Base-by-base conservation (phyloP, 768 basidiomycete species). In the Amanita rimosa region DNA sequence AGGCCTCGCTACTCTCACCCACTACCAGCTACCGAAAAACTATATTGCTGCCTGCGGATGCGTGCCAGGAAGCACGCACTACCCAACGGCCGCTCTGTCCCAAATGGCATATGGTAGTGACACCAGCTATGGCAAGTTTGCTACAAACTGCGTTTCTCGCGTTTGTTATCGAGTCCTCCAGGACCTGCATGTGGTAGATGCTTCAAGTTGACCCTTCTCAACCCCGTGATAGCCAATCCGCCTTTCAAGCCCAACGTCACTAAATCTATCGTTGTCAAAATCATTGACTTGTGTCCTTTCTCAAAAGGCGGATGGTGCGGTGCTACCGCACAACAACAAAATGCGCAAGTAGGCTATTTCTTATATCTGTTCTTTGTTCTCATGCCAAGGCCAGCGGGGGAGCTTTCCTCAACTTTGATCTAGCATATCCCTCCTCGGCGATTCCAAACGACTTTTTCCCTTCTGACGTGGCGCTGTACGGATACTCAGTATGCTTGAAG, bases 21-120 rank as follows among this genome's bases (percentile, higher is more conserved):
- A 88, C 60, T 88, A 90, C 59, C 65, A 76, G 67, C 52, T 75
- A 5, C 72, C 73, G 39, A 62, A 57, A 16, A 71, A 73, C 52
- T 80, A 71, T 50, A 68, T 89, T 52, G 84, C 85, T 21, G 70
- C 83, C 1, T 90, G 88, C 57, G 89, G 88, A 49, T 92, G 89
- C 60, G 79, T 78, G 1, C 72, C 74, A 7, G 67, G 70, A 40
- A 82, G 79, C 52, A 81, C 79, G 31, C 66, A 78, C 55, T 87
- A 81, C 55, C 87, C 88, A 5, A 91, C 87, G 1, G 88, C 82
- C 8, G 88, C 88, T 7, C 63, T 91, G 51, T 86, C 71, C 50
- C 81, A 88, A 57, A 79, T 83, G 72, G 88, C 88, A 1, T 91
- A 74, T 54, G 86, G 88, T 0, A 85, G 82, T 58, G 80, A 76